Conservation (phyloP, 148 eudicot genomes). For the Diospyros kaki region DNA sequence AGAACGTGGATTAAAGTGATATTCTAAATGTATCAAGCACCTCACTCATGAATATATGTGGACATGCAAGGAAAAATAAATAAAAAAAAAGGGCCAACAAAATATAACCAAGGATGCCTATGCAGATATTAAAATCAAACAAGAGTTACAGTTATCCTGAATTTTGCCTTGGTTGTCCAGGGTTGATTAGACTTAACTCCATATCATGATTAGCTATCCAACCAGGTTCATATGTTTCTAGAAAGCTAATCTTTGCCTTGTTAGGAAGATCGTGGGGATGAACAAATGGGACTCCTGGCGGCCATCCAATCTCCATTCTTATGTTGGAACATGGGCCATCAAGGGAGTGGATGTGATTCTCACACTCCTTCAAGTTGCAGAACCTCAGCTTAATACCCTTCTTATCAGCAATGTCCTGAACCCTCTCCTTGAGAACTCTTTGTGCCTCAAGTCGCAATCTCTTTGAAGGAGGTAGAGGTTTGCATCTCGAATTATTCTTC, state of each 20-base stretch:
- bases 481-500: slow-evolving; percentile 64
- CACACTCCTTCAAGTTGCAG: slow-evolving; percentile 90
- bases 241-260: slow-evolving; percentile 95
- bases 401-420: slow-evolving; percentile 98
- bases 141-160: slow-evolving; percentile 38
- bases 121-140: neutral
- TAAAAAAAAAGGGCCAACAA: neutral
- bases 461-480: slow-evolving; percentile 96
- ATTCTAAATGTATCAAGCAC: neutral
- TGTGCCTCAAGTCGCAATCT: slow-evolving; percentile 96
- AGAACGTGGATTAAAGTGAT: neutral
- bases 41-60: neutral
- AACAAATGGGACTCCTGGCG: slow-evolving; percentile 95
- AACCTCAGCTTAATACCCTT: slow-evolving; percentile 93
- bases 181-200: slow-evolving; percentile 73
- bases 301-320: slow-evolving; percentile 97
- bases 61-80: neutral
- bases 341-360: slow-evolving; percentile 68
- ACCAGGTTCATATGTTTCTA: slow-evolving; percentile 98
- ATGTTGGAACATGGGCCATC: slow-evolving; percentile 89
- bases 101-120: slow-evolving; percentile 1
- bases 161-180: slow-evolving; percentile 67
- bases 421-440: slow-evolving; percentile 96
- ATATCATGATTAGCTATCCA: slow-evolving; percentile 91
- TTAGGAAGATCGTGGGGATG: slow-evolving; percentile 99